These are phyloP conservation scores for Clohesyomyces aquaticus DNA, from an alignment of 495 filamentous ascomycete genomes.

Conservation along the genomic window DNA sequence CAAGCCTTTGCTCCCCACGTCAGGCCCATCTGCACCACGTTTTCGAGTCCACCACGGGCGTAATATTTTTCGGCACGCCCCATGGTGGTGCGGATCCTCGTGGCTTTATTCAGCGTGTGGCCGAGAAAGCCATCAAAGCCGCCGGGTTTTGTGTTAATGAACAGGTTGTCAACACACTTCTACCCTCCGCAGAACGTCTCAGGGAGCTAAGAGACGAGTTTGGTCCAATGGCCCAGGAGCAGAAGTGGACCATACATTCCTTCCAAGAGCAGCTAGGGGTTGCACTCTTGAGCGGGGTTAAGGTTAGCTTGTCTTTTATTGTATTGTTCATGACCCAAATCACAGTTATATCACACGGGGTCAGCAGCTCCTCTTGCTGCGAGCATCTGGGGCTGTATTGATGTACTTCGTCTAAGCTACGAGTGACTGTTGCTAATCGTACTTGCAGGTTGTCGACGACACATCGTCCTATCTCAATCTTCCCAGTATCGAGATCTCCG, in stretches of 20 bases:
- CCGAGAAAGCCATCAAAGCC: slow-evolving; percentile 32
- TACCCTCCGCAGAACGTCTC: slow-evolving; percentile 45
- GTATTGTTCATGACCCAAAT: no score
- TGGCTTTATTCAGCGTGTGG: slow-evolving; percentile 30
- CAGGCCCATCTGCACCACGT: slow-evolving; percentile 39
- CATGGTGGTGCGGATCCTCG: slow-evolving; percentile 47
- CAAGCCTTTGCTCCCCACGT: slow-evolving; percentile 23
- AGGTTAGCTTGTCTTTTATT: slow-evolving; percentile 41
- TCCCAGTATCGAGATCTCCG: slow-evolving; percentile 34
- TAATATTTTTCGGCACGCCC: slow-evolving; percentile 53
- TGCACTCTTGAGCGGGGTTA: slow-evolving; percentile 28
- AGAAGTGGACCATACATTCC: slow-evolving; percentile 46
- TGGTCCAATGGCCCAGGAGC: slow-evolving; percentile 35
- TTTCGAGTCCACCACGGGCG: slow-evolving; percentile 46
- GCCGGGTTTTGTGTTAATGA: slow-evolving; percentile 39
- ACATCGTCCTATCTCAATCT: slow-evolving; percentile 44
- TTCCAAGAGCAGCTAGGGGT: slow-evolving; percentile 47
- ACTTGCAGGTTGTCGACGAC: slow-evolving; percentile 47
- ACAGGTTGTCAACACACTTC: slow-evolving; percentile 38
- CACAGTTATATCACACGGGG: no score
- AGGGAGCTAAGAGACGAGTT: slow-evolving; percentile 45
- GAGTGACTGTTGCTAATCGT: slow-evolving; percentile 19
- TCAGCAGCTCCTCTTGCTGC: no score
- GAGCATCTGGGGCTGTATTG: no score
- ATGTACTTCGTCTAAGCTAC: not conserved